Percentiles rank a stretch among this genome's conserved stretches.
These are phyloP conservation scores for Suaeda aralocaspica DNA, from an alignment of 148 eudicot species.

Conservation along the genomic window DNA sequence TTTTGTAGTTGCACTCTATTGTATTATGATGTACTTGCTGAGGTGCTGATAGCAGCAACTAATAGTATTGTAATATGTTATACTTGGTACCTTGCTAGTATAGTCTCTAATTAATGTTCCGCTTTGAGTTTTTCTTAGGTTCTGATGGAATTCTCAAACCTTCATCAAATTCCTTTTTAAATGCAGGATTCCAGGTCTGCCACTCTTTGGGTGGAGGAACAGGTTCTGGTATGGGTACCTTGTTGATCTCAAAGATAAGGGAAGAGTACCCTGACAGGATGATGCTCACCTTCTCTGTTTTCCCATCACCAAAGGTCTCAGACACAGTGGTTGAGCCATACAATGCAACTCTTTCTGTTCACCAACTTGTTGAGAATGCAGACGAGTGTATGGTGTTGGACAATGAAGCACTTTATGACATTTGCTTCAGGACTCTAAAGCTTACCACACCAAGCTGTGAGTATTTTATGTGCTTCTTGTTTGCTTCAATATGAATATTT, in stretches of 20 bases:
- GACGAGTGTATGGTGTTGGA: constrained; percentile 67
- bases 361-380: constrained; percentile 80
- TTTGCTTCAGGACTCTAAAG: constrained; percentile 62
- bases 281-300: constrained; percentile 51
- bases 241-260: constrained; percentile 64
- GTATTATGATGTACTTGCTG: too few species aligned
- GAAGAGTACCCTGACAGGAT: constrained; percentile 70
- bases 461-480: constrained; percentile 19
- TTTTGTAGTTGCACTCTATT: too few species aligned
- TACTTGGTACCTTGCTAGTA: too few species aligned
- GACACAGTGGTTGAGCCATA: constrained; percentile 79
- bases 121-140: not conserved
- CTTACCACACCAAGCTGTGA: constrained; percentile 75
- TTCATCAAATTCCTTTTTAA: not conserved
- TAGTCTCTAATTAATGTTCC: not conserved
- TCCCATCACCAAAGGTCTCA: constrained; percentile 57
- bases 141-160: not conserved
- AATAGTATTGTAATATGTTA: too few species aligned
- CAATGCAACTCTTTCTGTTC: constrained; percentile 71
- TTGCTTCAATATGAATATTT: not conserved
- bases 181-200: constrained; percentile 61
- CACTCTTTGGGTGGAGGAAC: constrained; percentile 72
- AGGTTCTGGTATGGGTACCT: constrained; percentile 73
- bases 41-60: too few species aligned
- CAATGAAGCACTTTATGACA: constrained; percentile 60